A percentile compares a stretch with the other conserved stretches of the same genome.
phyloP scores from a whole-genome alignment of 495 filamentous ascomycete genomes.

The Talaromyces borbonicus region DNA sequence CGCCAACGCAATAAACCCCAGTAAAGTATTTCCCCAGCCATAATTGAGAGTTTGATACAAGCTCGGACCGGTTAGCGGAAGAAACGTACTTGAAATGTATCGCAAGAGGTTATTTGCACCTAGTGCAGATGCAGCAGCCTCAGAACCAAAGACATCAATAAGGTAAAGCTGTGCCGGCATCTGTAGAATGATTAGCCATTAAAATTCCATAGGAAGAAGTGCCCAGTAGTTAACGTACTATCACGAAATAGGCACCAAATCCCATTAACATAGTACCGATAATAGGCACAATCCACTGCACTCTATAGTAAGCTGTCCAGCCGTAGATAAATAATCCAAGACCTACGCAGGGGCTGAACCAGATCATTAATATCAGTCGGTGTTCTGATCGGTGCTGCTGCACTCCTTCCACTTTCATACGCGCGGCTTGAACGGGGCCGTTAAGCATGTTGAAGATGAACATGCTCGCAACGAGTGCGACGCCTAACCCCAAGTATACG shows the following conservation, averaged over 20 bases:
- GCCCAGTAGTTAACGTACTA: constrained; percentile 9
- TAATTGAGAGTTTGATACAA: constrained; percentile 14
- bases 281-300: constrained; percentile 31
- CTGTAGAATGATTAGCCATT: constrained; percentile 7
- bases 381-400: constrained; percentile 17
- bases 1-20: constrained; percentile 15
- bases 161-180: constrained; percentile 25
- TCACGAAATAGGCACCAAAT: constrained; percentile 18
- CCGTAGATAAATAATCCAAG: constrained; percentile 28
- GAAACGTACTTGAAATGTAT: constrained; percentile 13
- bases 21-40: constrained; percentile 18
- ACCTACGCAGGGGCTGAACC: constrained; percentile 15
- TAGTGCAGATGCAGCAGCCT: constrained; percentile 21
- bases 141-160: constrained; percentile 24
- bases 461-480: constrained; percentile 18
- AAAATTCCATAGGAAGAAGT: background rate
- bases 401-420: constrained; percentile 8
- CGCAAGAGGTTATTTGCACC: constrained; percentile 19
- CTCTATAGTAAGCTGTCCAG: constrained; percentile 22
- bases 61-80: constrained; percentile 12
- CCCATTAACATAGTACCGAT: constrained; percentile 24
- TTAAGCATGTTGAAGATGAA: constrained; percentile 16
- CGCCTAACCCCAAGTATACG: constrained; percentile 26
- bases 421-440: constrained; percentile 14
- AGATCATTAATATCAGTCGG: constrained; percentile 22